Evolutionary conservation across 352 stramenopile genomes (phyloP).

Genomic region (Globisporangium okanoganense): DNA sequence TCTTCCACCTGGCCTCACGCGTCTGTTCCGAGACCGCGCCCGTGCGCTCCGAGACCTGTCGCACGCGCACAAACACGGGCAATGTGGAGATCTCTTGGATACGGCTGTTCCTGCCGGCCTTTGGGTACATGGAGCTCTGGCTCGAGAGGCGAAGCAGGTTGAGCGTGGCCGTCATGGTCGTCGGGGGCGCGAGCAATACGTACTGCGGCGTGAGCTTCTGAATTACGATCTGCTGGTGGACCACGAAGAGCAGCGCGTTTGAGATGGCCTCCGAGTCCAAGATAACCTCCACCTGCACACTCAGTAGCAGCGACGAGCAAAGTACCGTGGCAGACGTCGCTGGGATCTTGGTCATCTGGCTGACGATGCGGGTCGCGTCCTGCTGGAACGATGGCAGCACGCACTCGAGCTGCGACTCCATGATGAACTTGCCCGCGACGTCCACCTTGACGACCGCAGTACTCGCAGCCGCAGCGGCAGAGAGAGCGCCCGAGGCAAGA

Average conservation of each 20-base stretch:
- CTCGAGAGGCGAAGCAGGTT: slow-evolving; percentile 54
- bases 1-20: slow-evolving; percentile 40
- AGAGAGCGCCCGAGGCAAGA: neutral
- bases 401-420: slow-evolving; percentile 61
- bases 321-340: slow-evolving; percentile 35
- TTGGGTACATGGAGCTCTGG: slow-evolving; percentile 4
- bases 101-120: neutral
- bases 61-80: slow-evolving; percentile 53
- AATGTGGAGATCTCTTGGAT: slow-evolving; percentile 41
- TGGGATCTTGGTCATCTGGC: slow-evolving; percentile 32
- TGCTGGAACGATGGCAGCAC: slow-evolving; percentile 44
- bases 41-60: slow-evolving; percentile 48
- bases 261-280: slow-evolving; percentile 51
- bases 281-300: slow-evolving; percentile 52
- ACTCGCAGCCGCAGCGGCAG: neutral
- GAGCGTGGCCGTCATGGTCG: slow-evolving; percentile 35
- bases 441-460: slow-evolving; percentile 23
- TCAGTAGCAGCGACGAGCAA: slow-evolving; percentile 45
- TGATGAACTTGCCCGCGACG: slow-evolving; percentile 38
- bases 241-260: slow-evolving; percentile 38
- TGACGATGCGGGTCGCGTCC: slow-evolving; percentile 31
- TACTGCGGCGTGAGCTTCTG: slow-evolving; percentile 50
- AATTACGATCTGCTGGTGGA: slow-evolving; percentile 53
- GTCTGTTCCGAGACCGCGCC: slow-evolving; percentile 48
- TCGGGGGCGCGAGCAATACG: slow-evolving; percentile 49